Evolutionary conservation across 2,329 filamentous ascomycete genomes (phyloP), one percentile per base, ranked within the genome.

Genomic region (Tolypocladium amazonense): DNA sequence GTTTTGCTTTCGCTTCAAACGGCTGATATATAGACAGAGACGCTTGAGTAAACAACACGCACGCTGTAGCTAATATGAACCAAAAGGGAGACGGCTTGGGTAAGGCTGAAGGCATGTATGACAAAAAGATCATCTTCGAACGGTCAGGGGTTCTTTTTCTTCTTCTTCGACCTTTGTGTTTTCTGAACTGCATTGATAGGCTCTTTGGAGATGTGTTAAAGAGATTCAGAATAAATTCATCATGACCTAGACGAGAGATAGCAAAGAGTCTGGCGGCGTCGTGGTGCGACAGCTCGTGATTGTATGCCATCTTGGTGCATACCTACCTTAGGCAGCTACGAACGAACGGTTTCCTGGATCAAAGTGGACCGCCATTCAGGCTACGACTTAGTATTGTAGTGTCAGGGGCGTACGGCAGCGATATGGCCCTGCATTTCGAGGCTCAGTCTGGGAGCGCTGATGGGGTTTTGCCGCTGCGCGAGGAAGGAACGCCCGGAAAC

Each of bases 21-120:
- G 68, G 64, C 64, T 68, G 70, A 72, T 65, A 73, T 72, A 74
- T 71, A 74, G 67, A 72, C 67, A 73, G 65, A 71, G 59, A 64
- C 41, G 52, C 47, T 60, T 62, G 58, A 65, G 63, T 65, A 62
- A 59, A 60, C 50, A 62, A 62, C 67, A 71, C 69, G 65, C 66
- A 69, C 62, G 66, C 65, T 74, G 72, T 73, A 72, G 68, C 65
- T 72, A 72, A 72, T 73, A 71, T 67, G 68, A 65, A 71, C 62
- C 61, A 70, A 71, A 72, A 71, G 64, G 65, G 67, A 63, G 62
- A 63, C 64, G 64, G 66, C 64, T 71, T 71, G 69, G 68, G 70
- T 70, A 71, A 67, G 65, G 64, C 63, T 62, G 65, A 66, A 64
- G 64, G 65, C 64, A 71, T 70, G 69, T 72, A 70, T 65, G 68